Base-by-base conservation (phyloP, 176 grass and related monocot genomes). In the Pharus latifolius region DNA sequence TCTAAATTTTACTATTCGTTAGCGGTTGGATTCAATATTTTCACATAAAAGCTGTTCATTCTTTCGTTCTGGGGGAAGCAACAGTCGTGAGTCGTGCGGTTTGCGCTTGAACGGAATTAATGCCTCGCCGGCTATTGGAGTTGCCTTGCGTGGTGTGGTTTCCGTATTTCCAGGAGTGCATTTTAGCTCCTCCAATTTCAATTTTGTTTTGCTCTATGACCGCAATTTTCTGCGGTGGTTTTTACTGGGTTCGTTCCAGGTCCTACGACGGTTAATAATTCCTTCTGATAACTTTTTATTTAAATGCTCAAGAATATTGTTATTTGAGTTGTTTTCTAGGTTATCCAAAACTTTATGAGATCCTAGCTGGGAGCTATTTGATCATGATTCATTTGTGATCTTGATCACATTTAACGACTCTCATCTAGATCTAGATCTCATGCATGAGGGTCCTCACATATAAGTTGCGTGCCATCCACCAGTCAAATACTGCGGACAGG, bases 31-130 rank as follows among this genome's bases (percentile, higher is more conserved):
- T 72, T 30, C 32, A 63, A 29, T 55, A 38, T 48, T 38, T 38
- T 4, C 6, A 54, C 34, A 33, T 30, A 20, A 0, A 62, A 63
- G 47, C 31, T 38, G 25, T 23, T 40, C 12, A 25, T 74, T 10
- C 84, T 29, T 84, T 88, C 1, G 80, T 92, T 92, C 28, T 10
- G 11, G 51, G 13, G n/a, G 81, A 85, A 84, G 76, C 67, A 84
- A 88, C 22, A 74, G 7, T 57, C 50, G 30, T 58, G 54, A 31
- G 45, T 54, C 53, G 31, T 60, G 24, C 58, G 5, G 18, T 38
- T 13, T 47, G 38, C 34, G 51, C 35, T 74, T 50, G 59, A 27
- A 32, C 46, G 3, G 45, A 50, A 52, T 23, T 44, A 23, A 73
- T 26, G 17, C 48, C 48, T 0, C 0, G 2, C 9, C 35, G 10